Evolutionary conservation across 73 alveolate species (phyloP), one percentile per base, ranked within the genome.

Genomic region (Stentor roeselii): DNA sequence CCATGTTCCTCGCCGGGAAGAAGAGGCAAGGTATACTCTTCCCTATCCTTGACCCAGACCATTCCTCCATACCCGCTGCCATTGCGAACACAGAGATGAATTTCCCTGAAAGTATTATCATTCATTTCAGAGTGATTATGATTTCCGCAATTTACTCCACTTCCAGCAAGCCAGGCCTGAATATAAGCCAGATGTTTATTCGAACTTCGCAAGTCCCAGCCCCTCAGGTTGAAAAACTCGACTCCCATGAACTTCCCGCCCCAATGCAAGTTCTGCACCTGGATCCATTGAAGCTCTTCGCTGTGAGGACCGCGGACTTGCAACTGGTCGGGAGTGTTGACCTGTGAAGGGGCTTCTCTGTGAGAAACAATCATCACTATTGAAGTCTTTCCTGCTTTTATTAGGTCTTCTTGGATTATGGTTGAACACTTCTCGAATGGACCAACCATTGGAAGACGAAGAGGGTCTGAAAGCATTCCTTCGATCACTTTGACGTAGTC

Each of bases 1-100:
- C 84, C 84, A 39, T 76, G 74, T 40, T 76, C 84, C 39, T 76
- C 84, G 0, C 84, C 84, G n/a, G 60, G 38, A 32, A 76, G 15
- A 15, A 76, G 39, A 27, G 59, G 42, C 15, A 76, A n/a, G 6
- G 60, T 27, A 1, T 15, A 40, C 34, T 76, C 74, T 37, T 76
- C 74, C 34, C 59, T 38, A 2, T 76, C 60, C 39, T 76, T 76
- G 14, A 36, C 14, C 3, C 74, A 76, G 14, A 76, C 84, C 74
- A 76, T 14, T 2, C 78, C 86, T 35, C 84, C 84, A 14, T 76
- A n/a, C 34, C 74, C 74, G 39, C 60, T 76, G 21, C 84, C 84
- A 2, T 76, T 76, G 39, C 27, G 21, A 15, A 76, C 6, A 37
- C 31, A 27, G 1, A 76, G 39, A 76, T 76, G 59, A 37, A 76